These are phyloP conservation scores for Coprinopsis sp. DNA, from an alignment of 768 basidiomycete species.

Conservation along the genomic window DNA sequence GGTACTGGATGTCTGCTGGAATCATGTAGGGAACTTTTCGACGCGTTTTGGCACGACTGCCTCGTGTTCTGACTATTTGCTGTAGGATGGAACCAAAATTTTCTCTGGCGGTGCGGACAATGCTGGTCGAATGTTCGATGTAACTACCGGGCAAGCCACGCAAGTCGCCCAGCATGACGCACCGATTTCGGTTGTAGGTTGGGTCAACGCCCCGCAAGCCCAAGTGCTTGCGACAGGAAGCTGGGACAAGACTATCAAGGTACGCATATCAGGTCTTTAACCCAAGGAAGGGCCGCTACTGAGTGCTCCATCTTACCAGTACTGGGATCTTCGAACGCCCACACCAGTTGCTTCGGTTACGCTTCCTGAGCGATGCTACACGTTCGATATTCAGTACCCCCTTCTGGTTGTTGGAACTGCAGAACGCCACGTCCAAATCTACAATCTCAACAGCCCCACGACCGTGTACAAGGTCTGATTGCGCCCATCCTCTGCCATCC, in stretches of 20 bases:
- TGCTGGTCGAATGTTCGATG: conserved; percentile 89
- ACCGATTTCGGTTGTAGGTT: conserved; percentile 77
- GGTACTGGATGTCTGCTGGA: conserved; percentile 86
- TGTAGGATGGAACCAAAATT: conserved; percentile 83
- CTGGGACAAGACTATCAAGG: conserved; percentile 98
- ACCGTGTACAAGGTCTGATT: conserved; percentile 65
- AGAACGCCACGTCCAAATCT: conserved; percentile 87
- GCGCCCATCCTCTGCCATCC: conserved; percentile 2
- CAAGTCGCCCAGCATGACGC: conserved; percentile 92
- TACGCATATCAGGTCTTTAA: conserved; percentile 25
- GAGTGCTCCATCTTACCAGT: conserved; percentile 40
- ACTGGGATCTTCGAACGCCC: conserved; percentile 86
- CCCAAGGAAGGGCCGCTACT: not conserved
- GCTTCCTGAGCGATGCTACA: conserved; percentile 89
- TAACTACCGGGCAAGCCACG: conserved; percentile 71
- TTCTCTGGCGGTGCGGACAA: conserved; percentile 95
- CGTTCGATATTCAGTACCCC: conserved; percentile 75
- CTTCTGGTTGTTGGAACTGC: conserved; percentile 92
- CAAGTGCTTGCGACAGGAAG: conserved; percentile 88
- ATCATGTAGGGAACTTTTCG: conserved; percentile 60
- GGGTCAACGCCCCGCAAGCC: conserved; percentile 70
- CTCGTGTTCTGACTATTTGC: conserved; percentile 7
- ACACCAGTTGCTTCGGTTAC: conserved; percentile 72
- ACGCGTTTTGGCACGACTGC: conserved; percentile 1
- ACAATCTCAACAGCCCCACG: conserved; percentile 79